phyloP scores from a whole-genome alignment of 164 flowering plant species.

The Vitis vinifera region DNA sequence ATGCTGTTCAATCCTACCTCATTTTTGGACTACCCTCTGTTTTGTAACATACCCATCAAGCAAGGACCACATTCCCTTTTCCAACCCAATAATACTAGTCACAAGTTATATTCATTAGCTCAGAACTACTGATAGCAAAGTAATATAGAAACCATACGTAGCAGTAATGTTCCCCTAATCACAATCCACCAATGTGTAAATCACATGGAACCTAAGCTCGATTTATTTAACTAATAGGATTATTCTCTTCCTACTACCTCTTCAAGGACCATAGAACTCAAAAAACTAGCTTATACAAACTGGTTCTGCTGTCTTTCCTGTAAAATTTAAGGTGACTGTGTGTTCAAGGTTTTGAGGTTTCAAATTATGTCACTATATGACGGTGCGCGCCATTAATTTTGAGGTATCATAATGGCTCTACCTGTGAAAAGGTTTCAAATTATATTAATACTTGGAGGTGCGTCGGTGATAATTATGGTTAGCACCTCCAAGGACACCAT shows the following conservation, averaged over 20 bases:
- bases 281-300: not conserved
- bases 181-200: not conserved
- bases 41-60: conserved; percentile 4
- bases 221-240: not conserved
- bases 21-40: conserved; percentile 18
- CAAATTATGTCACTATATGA: no score
- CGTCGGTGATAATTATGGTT: no score
- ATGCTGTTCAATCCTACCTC: conserved; percentile 7
- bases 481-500: no score
- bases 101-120: not conserved
- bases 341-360: not conserved
- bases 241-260: not conserved
- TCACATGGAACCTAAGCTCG: not conserved
- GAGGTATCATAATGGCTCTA: no score
- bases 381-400: no score
- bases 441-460: no score
- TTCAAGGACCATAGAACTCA: not conserved
- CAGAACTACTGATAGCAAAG: not conserved
- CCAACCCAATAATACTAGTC: not conserved
- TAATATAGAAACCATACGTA: not conserved
- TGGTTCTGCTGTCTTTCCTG: not conserved
- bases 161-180: not conserved
- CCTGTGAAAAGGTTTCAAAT: no score
- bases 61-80: conserved; percentile 26
- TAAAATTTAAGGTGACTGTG: not conserved